phyloP scores from a whole-genome alignment of 176 grass and related monocot species.

The Bromus sterilis region DNA sequence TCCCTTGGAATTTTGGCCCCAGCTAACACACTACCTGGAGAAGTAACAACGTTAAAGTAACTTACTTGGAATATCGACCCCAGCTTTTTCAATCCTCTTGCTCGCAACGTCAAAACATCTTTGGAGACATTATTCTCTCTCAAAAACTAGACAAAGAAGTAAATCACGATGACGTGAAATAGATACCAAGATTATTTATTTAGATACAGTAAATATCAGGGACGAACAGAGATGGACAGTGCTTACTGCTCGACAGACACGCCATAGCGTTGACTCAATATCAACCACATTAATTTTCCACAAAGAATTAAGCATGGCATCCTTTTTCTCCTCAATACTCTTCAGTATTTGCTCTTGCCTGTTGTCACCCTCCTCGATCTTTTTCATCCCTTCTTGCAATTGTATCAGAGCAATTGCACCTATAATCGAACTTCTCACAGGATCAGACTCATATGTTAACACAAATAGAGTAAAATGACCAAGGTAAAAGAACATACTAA shows the following conservation, averaged over 20 bases:
- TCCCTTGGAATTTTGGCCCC: conserved; percentile 89
- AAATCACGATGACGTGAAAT: neutral
- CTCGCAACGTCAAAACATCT: conserved; percentile 62
- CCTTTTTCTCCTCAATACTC: conserved; percentile 81
- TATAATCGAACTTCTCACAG: conserved; percentile 12
- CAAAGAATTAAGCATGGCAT: conserved; percentile 74
- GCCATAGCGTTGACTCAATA: conserved; percentile 73
- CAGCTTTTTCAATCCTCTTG: conserved; percentile 75
- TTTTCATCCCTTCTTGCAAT: conserved; percentile 88
- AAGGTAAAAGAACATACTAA: neutral
- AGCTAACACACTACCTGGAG: conserved; percentile 12
- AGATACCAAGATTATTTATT: neutral
- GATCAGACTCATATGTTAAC: neutral
- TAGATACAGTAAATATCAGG: neutral
- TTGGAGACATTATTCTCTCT: conserved; percentile 59
- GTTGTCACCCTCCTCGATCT: conserved; percentile 50
- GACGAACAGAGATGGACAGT: neutral
- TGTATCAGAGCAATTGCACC: conserved; percentile 82
- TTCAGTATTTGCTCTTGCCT: conserved; percentile 51
- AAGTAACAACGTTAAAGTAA: neutral
- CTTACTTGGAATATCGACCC: conserved; percentile 94
- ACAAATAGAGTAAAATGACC: neutral
- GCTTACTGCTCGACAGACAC: conserved; percentile 85
- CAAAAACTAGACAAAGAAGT: conserved; percentile 53
- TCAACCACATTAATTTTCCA: conserved; percentile 99